These are phyloP conservation scores for Leccinum fallax DNA, from an alignment of 1,284 basidiomycete genomes.

Conservation along the genomic window DNA sequence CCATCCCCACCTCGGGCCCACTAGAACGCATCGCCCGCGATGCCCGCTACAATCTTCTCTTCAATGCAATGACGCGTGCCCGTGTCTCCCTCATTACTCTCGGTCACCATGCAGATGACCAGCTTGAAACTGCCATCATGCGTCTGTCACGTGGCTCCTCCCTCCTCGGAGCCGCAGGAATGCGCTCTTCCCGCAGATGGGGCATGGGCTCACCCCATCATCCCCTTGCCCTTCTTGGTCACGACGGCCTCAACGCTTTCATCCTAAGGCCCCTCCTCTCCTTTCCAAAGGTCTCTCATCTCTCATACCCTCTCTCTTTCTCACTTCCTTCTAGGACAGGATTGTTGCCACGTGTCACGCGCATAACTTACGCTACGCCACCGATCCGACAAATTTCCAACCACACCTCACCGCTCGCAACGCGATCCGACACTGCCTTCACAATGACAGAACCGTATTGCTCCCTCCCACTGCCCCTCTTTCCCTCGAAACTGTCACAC, in stretches of 20 bases:
- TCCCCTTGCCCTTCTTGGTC: constrained; percentile 46
- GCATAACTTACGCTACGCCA: constrained; percentile 58
- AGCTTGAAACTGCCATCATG: constrained; percentile 76
- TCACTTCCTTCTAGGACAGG: constrained; percentile 53
- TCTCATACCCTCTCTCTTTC: constrained; percentile 1
- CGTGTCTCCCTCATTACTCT: constrained; percentile 53
- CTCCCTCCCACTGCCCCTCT: constrained; percentile 35
- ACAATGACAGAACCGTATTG: constrained; percentile 8
- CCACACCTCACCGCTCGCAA: constrained; percentile 71
- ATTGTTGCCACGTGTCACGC: constrained; percentile 73
- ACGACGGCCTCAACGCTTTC: constrained; percentile 64
- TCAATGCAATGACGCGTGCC: constrained; percentile 46
- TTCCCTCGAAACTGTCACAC: constrained; percentile 36
- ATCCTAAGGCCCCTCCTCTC: constrained; percentile 67
- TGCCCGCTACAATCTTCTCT: constrained; percentile 59
- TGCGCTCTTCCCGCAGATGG: constrained; percentile 65
- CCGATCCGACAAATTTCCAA: constrained; percentile 72
- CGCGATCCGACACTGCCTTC: constrained; percentile 55
- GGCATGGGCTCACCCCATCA: constrained; percentile 62
- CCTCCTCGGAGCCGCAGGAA: constrained; percentile 60
- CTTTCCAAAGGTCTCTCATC: constrained; percentile 60
- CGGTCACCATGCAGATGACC: constrained; percentile 79
- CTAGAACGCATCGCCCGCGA: constrained; percentile 60
- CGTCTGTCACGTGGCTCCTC: constrained; percentile 60
- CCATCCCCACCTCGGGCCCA: constrained; percentile 36